phyloP scores from a whole-genome alignment of 2,329 filamentous ascomycete genomes.

The Paecilomyces niveus region DNA sequence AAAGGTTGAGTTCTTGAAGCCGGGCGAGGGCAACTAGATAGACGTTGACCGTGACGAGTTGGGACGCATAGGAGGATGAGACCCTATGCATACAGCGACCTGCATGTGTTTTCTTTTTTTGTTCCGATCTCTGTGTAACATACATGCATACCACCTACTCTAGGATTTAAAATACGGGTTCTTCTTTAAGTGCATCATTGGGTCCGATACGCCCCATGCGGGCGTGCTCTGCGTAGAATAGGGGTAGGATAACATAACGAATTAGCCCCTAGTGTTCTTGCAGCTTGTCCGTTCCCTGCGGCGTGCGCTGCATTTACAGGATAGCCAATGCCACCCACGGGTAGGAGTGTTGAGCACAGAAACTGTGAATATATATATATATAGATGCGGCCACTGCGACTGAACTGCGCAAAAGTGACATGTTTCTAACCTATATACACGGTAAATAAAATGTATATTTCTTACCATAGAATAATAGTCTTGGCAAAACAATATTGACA shows the following conservation, averaged over 20 bases:
- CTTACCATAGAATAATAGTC: too few relatives aligned
- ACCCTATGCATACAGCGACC: neutral
- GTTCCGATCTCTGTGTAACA: neutral
- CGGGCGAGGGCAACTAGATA: slow-evolving; percentile 13
- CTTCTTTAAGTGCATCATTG: neutral
- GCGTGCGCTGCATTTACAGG: too few relatives aligned
- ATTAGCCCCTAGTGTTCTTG: too few relatives aligned
- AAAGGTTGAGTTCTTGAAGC: slow-evolving; percentile 56
- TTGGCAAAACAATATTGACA: too few relatives aligned
- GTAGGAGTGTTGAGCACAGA: neutral
- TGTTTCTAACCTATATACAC: too few relatives aligned
- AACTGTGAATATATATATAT: neutral
- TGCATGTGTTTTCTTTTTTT: neutral
- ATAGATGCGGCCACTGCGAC: neutral
- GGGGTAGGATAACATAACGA: too few relatives aligned
- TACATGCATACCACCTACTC: neutral
- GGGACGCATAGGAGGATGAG: neutral
- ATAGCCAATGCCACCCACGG: neutral
- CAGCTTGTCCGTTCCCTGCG: too few relatives aligned
- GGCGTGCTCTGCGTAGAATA: too few relatives aligned
- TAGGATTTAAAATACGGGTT: neutral
- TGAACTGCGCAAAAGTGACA: too few relatives aligned
- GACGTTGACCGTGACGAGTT: neutral
- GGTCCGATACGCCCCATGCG: too few relatives aligned
- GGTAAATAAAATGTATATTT: too few relatives aligned